Evolutionary conservation across 2,329 filamentous ascomycete species (phyloP).

Genomic region (Fusarium beomiforme): DNA sequence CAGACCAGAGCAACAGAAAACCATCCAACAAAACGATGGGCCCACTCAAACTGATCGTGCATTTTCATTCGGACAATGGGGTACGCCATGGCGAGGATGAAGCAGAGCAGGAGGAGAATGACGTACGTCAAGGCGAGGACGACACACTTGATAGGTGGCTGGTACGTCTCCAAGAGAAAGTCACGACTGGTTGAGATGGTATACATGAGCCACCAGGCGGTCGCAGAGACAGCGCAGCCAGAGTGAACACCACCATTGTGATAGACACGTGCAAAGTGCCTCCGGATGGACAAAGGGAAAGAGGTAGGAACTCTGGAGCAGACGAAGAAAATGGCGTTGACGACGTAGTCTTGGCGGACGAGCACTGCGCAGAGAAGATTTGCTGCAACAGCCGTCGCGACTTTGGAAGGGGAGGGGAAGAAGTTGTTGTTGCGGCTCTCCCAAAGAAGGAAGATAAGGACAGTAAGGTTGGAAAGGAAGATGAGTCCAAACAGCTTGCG

Average conservation of each 20-base stretch:
- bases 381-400: slow-evolving; percentile 27
- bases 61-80: slow-evolving; percentile 42
- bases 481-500: slow-evolving; percentile 30
- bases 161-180: not conserved
- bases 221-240: slow-evolving; percentile 53
- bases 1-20: slow-evolving; percentile 68
- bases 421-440: slow-evolving; percentile 16
- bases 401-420: slow-evolving; percentile 3
- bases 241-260: slow-evolving; percentile 58
- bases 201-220: slow-evolving; percentile 52
- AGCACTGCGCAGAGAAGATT: slow-evolving; percentile 55
- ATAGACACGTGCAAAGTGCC: slow-evolving; percentile 54
- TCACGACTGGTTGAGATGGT: slow-evolving; percentile 24
- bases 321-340: slow-evolving; percentile 57
- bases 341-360: slow-evolving; percentile 59
- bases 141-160: slow-evolving; percentile 9
- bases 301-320: slow-evolving; percentile 52
- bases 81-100: slow-evolving; percentile 41
- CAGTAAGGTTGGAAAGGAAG: slow-evolving; percentile 13
- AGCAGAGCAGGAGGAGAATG: slow-evolving; percentile 28
- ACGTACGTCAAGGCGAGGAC: slow-evolving; percentile 41
- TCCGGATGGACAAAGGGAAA: slow-evolving; percentile 55
- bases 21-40: slow-evolving; percentile 76
- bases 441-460: slow-evolving; percentile 17
- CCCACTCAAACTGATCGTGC: slow-evolving; percentile 73